Percentiles rank a stretch among this genome's conserved stretches.
phyloP scores from a whole-genome alignment of 805 yeast species.

The Wickerhamiella azymoides region DNA sequence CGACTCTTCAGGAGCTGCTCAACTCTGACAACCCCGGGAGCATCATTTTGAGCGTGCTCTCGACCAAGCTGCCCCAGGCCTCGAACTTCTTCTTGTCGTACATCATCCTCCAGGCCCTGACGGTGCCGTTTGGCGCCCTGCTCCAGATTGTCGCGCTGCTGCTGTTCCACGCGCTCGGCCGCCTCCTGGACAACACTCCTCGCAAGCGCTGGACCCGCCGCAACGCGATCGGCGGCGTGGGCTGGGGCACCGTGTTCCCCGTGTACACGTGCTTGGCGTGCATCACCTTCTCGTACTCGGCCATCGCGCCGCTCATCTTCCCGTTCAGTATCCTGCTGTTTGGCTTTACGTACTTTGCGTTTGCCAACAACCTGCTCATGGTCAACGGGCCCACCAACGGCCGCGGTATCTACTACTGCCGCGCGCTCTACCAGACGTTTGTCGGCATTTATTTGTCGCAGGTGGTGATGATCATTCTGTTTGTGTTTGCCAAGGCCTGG shows the following conservation, averaged over 20 bases:
- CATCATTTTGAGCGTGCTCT: constrained; percentile 43
- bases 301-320: constrained; percentile 76
- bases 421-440: constrained; percentile 78
- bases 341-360: constrained; percentile 59
- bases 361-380: constrained; percentile 62
- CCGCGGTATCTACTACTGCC: constrained; percentile 74
- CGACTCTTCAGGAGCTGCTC: constrained; percentile 60
- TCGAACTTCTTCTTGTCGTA: constrained; percentile 81
- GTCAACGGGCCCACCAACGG: constrained; percentile 57
- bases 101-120: constrained; percentile 67
- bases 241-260: constrained; percentile 78
- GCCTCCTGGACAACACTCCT: constrained; percentile 71
- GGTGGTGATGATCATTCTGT: constrained; percentile 71
- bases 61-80: constrained; percentile 71
- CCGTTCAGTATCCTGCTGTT: constrained; percentile 62
- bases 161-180: constrained; percentile 56
- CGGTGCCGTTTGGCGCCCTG: constrained; percentile 61
- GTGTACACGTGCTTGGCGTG: constrained; percentile 59
- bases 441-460: constrained; percentile 83
- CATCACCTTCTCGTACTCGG: constrained; percentile 59
- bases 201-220: constrained; percentile 79
- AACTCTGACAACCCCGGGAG: constrained; percentile 52
- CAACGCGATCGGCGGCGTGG: constrained; percentile 47
- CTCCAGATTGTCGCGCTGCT: constrained; percentile 64
- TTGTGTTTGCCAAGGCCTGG: constrained; percentile 87